Conservation (phyloP, 2,329 filamentous ascomycete species). For the Fusarium redolens region DNA sequence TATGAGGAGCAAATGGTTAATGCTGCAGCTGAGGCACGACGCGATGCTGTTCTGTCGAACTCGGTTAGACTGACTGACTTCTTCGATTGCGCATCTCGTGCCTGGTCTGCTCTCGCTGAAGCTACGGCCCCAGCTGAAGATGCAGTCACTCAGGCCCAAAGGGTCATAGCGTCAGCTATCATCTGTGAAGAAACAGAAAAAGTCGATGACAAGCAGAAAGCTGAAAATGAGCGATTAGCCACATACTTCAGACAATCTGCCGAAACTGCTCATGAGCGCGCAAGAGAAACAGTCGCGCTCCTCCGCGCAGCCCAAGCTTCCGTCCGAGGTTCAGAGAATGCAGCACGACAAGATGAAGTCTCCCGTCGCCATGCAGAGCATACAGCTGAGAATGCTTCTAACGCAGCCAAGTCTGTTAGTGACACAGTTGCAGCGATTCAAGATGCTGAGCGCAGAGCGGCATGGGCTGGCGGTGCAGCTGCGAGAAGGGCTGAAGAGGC, state of each 20-base stretch:
- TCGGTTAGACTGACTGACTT: constrained; percentile 10
- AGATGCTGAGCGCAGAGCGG: constrained; percentile 13
- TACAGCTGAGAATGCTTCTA: constrained; percentile 4
- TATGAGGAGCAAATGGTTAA: constrained; percentile 26
- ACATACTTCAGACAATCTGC: constrained; percentile 28
- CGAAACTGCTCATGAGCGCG: constrained; percentile 22
- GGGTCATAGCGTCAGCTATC: constrained; percentile 18
- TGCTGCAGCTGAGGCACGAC: constrained; percentile 4
- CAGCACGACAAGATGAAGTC: constrained; percentile 13
- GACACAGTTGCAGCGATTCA: constrained; percentile 6
- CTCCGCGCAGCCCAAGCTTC: constrained; percentile 21
- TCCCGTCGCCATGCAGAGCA: constrained; percentile 1
- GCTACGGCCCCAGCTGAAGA: constrained; percentile 28
- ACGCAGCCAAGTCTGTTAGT: background rate
- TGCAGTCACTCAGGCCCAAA: constrained; percentile 20
- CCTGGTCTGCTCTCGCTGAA: constrained; percentile 25
- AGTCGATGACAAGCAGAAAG: constrained; percentile 21
- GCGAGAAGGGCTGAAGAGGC: constrained; percentile 23
- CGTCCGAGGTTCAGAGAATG: constrained; percentile 16
- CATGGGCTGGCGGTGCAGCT: constrained; percentile 18
- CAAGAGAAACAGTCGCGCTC: constrained; percentile 19
- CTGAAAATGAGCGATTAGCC: background rate
- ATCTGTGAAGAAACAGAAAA: constrained; percentile 26
- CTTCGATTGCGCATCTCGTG: constrained; percentile 20
- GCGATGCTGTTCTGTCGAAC: constrained; percentile 11